Conservation (phyloP, 768 basidiomycete species). For the Tylopilus balloui region DNA sequence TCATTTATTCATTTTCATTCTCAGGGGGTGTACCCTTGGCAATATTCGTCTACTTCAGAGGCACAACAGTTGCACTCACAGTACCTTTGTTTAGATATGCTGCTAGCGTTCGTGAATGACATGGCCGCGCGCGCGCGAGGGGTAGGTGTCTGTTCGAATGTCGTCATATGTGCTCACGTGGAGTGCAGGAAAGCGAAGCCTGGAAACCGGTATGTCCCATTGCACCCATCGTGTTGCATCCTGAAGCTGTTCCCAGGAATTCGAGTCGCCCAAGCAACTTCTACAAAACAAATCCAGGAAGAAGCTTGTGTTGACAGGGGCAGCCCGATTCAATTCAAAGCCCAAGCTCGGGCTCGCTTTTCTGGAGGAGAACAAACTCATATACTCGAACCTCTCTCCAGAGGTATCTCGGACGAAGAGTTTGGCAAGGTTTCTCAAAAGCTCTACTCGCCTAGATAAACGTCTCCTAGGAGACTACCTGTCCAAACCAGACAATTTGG, state of each 20-base stretch:
- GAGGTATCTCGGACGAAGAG: constrained; percentile 56
- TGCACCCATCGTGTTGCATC: neutral
- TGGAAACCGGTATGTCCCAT: constrained; percentile 60
- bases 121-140: constrained; percentile 69
- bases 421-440: constrained; percentile 84
- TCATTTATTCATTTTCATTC: constrained; percentile 4
- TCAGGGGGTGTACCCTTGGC: constrained; percentile 77
- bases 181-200: constrained; percentile 37
- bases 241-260: constrained; percentile 39
- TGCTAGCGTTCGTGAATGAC: constrained; percentile 82
- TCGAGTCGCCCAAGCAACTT: constrained; percentile 52
- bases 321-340: constrained; percentile 85
- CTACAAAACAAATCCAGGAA: constrained; percentile 78
- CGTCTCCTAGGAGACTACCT: constrained; percentile 90
- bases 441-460: constrained; percentile 83
- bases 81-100: constrained; percentile 80
- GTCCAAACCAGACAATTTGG: constrained; percentile 81
- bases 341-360: constrained; percentile 88
- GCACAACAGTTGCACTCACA: constrained; percentile 74
- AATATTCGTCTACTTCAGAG: constrained; percentile 54
- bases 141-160: constrained; percentile 31
- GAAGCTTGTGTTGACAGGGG: constrained; percentile 78
- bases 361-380: constrained; percentile 88
- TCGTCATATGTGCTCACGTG: constrained; percentile 10
- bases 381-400: constrained; percentile 61